These are phyloP conservation scores for Thielaviopsis populi DNA, from an alignment of 2,329 filamentous ascomycete species.

Conservation along the genomic window DNA sequence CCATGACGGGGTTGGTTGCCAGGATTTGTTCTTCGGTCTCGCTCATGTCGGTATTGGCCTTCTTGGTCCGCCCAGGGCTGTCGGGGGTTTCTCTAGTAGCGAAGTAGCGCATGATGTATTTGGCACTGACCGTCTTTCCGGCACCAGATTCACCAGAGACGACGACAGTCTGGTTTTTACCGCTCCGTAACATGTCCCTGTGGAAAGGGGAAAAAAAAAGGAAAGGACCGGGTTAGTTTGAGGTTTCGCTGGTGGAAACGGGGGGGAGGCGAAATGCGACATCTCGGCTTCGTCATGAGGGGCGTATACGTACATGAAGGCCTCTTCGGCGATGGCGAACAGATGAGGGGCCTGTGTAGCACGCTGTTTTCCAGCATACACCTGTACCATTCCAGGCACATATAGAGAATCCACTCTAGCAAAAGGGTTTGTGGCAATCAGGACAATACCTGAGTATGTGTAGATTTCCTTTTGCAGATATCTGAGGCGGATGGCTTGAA, in stretches of 20 bases:
- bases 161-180: constrained; percentile 93
- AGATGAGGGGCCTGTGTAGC: constrained; percentile 94
- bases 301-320: constrained; percentile 61
- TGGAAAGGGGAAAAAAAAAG: neutral
- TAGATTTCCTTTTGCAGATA: constrained; percentile 99
- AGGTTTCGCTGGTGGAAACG: neutral
- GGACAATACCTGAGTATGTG: constrained; percentile 95
- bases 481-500: constrained; percentile 93
- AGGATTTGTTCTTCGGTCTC: constrained; percentile 97
- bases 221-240: constrained; percentile 26
- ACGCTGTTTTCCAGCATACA: constrained; percentile 92
- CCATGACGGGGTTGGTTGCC: constrained; percentile 98
- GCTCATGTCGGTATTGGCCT: constrained; percentile 70
- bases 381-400: constrained; percentile 98
- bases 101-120: constrained; percentile 99
- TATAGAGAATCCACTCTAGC: constrained; percentile 95
- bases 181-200: constrained; percentile 92
- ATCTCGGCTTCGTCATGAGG: no score
- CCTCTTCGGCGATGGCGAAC: constrained; percentile 97
- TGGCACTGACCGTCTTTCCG: constrained; percentile 96
- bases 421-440: constrained; percentile 97
- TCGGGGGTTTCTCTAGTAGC: constrained; percentile 91
- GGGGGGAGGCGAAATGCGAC: neutral
- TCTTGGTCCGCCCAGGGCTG: constrained; percentile 62
- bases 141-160: constrained; percentile 99